Evolutionary conservation across 148 eudicot species (phyloP).

Genomic region (Vaccinium corymbosum): DNA sequence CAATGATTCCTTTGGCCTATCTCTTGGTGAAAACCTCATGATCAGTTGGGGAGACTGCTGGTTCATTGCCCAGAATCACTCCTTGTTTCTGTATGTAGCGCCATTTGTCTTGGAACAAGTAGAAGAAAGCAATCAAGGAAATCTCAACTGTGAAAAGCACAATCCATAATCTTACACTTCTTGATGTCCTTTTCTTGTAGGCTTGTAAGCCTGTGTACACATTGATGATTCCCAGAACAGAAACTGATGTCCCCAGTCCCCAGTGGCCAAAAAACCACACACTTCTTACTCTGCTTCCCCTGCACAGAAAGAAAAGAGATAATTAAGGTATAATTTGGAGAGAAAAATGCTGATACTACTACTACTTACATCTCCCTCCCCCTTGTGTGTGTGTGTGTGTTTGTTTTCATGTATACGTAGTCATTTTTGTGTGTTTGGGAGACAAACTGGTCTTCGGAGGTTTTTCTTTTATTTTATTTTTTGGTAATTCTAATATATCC

Average conservation of each 20-base stretch:
- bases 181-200: conserved; percentile 47
- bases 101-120: conserved; percentile 77
- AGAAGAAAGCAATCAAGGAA: conserved; percentile 38
- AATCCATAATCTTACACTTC: conserved; percentile 46
- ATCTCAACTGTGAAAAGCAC: conserved; percentile 56
- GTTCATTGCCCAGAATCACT: conserved; percentile 27
- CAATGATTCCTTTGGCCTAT: conserved; percentile 29
- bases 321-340: not conserved
- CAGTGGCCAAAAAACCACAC: conserved; percentile 70
- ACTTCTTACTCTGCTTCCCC: conserved; percentile 59
- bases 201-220: conserved; percentile 72
- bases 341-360: not conserved
- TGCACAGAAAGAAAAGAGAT: conserved; percentile 21
- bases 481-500: too few species aligned
- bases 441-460: not conserved
- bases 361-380: not conserved
- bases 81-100: conserved; percentile 55
- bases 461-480: not conserved
- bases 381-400: not conserved
- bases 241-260: conserved; percentile 53
- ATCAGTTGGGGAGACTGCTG: conserved; percentile 38
- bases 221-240: conserved; percentile 60
- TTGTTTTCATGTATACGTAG: too few species aligned
- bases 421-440: not conserved
- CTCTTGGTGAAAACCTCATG: conserved; percentile 31